Evolutionary conservation across 768 basidiomycete genomes (phyloP), one percentile per base, ranked within the genome.

Genomic region (Sarcomyxa edulis): DNA sequence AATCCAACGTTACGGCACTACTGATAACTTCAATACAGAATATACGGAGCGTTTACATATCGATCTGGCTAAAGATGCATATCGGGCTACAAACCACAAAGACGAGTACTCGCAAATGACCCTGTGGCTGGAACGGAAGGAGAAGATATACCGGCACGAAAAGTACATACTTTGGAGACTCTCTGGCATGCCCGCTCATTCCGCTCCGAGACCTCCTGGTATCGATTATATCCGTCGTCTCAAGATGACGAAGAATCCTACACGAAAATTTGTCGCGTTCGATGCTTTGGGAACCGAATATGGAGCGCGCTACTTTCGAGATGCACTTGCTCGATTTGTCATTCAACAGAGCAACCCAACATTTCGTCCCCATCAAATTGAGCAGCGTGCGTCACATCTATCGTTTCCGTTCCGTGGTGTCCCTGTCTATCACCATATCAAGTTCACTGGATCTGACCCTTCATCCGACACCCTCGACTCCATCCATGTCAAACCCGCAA

Each of bases 21-120:
- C 44, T n/a, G 48, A 48, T 22, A 46, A 46, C 34, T 48, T 35
- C 45, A 43, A 48, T 31, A 46, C 45, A 15, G 27, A 46, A 43
- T 32, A 19, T 15, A 34, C 42, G 9, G 46, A 45, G 23, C 38
- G 44, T 5, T 33, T 40, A 7, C 46, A 48, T 15, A 35, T 42
- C 16, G 37, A 43, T 19, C 19, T 65, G 3, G 54, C 60, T 7
- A 70, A 70, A 42, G 42, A 54, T 6, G 34, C 55, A 21, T 48
- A 53, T 44, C 24, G 49, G 40, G 43, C 52, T 22, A 52, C 43
- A 26, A 53, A 61, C 40, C 11, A 34, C 12, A 49, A 56, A 21
- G 52, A 63, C 11, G 52, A 60, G 31, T 49, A 42, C 32, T 31
- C 48, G 9, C 69, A 70, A 40, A 72, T 72, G 71, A 58, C 60